These are phyloP conservation scores for Stagonosporopsis rhizophila DNA, from an alignment of 2,329 filamentous ascomycete genomes.

Conservation along the genomic window DNA sequence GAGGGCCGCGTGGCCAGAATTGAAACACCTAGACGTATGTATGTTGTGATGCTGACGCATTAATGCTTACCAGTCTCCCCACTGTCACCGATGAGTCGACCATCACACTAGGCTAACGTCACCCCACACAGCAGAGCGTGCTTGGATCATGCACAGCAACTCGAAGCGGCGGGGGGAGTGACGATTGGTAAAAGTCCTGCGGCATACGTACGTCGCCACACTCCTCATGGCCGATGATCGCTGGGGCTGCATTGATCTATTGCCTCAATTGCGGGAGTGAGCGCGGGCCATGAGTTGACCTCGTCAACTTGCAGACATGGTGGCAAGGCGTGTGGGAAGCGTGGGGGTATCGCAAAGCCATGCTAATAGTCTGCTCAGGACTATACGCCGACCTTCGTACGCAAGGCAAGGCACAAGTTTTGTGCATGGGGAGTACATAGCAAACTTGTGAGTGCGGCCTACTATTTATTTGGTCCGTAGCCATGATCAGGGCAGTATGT, in stretches of 20 bases:
- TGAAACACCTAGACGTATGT: slow-evolving; percentile 2
- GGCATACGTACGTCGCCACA: slow-evolving; percentile 1
- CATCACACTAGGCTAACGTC: neutral
- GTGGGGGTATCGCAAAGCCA: neutral
- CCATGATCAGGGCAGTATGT: neutral
- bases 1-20: slow-evolving; percentile 9
- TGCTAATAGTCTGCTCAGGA: neutral
- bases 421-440: neutral
- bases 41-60: slow-evolving; percentile 11
- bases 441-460: neutral
- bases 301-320: neutral
- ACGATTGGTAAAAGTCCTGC: neutral
- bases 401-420: neutral
- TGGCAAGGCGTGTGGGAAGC: neutral
- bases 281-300: neutral
- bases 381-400: neutral
- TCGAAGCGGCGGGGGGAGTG: neutral
- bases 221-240: neutral
- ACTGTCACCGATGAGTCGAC: slow-evolving; percentile 7
- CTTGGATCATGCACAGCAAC: neutral
- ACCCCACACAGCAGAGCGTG: neutral
- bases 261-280: slow-evolving; percentile 1
- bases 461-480: neutral
- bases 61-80: slow-evolving; percentile 13
- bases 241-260: neutral